Evolutionary conservation across 768 basidiomycete species (phyloP).

Genomic region (Tricholomella constricta): DNA sequence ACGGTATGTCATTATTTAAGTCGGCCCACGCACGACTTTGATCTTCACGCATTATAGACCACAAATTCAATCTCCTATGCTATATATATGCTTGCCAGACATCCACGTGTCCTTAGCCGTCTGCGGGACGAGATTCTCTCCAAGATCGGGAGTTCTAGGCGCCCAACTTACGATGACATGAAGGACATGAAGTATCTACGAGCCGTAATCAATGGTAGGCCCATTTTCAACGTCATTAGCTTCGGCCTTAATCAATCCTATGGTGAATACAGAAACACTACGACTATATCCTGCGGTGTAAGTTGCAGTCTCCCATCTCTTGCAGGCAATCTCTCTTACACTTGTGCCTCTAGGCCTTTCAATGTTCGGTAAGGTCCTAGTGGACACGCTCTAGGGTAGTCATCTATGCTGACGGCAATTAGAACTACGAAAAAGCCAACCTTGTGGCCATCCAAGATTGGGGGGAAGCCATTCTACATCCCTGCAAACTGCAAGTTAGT

Average conservation of each 20-base stretch:
- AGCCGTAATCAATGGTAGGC: conserved; percentile 38
- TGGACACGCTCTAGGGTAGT: not conserved
- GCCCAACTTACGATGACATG: conserved; percentile 47
- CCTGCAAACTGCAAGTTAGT: conserved; percentile 32
- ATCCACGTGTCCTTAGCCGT: conserved; percentile 40
- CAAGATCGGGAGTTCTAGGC: conserved; percentile 35
- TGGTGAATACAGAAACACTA: conserved; percentile 37
- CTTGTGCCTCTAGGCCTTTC: conserved; percentile 20
- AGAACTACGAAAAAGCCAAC: conserved; percentile 28
- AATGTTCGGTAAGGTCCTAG: conserved; percentile 25
- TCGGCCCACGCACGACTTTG: not conserved
- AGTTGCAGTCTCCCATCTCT: not conserved
- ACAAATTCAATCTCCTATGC: conserved; percentile 42
- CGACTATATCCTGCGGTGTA: conserved; percentile 42
- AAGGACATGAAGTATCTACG: conserved; percentile 47
- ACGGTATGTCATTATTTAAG: conserved; percentile 36
- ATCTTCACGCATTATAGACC: conserved; percentile 27
- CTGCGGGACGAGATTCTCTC: conserved; percentile 45
- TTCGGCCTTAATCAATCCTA: not conserved
- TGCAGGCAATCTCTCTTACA: not conserved
- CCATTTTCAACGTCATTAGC: not conserved
- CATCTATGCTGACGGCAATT: not conserved
- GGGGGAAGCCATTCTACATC: conserved; percentile 38
- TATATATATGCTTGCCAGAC: conserved; percentile 44
- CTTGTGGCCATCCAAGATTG: conserved; percentile 27